Conservation (phyloP, 2,329 filamentous ascomycete genomes). For the Trichoderma gracile region DNA sequence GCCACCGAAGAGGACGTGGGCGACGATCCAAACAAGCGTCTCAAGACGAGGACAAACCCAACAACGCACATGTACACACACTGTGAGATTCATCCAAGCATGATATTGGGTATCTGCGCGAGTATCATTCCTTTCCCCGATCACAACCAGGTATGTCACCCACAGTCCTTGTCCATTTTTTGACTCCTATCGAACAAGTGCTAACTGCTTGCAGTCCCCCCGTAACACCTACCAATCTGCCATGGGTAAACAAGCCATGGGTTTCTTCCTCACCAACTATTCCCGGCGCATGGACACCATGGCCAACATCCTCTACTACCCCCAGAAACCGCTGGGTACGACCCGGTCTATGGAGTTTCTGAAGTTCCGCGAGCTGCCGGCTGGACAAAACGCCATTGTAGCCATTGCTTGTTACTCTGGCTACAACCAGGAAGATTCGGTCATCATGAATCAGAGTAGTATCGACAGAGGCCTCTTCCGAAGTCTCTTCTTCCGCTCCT, state of each 20-base stretch:
- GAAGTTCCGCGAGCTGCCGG: constrained; percentile 95
- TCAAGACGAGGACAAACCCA: constrained; percentile 85
- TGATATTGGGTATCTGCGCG: constrained; percentile 97
- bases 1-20: constrained; percentile 60
- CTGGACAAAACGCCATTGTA: constrained; percentile 97
- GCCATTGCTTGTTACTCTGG: constrained; percentile 97
- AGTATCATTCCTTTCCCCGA: constrained; percentile 99
- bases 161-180: neutral
- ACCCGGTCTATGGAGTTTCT: constrained; percentile 98
- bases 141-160: constrained; percentile 75
- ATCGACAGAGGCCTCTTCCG: constrained; percentile 97
- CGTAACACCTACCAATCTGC: constrained; percentile 99
- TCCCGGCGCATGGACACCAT: constrained; percentile 98
- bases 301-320: constrained; percentile 98
- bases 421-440: constrained; percentile 99
- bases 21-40: constrained; percentile 75
- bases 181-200: neutral
- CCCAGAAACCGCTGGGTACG: constrained; percentile 93
- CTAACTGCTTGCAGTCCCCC: constrained; percentile 66
- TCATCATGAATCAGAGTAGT: constrained; percentile 99
- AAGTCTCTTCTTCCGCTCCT: constrained; percentile 96
- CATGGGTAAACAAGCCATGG: constrained; percentile 99
- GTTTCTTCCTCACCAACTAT: constrained; percentile 97
- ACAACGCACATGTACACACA: constrained; percentile 93
- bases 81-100: constrained; percentile 98